phyloP scores from a whole-genome alignment of 768 basidiomycete species.

The Dioszegia hungarica region DNA sequence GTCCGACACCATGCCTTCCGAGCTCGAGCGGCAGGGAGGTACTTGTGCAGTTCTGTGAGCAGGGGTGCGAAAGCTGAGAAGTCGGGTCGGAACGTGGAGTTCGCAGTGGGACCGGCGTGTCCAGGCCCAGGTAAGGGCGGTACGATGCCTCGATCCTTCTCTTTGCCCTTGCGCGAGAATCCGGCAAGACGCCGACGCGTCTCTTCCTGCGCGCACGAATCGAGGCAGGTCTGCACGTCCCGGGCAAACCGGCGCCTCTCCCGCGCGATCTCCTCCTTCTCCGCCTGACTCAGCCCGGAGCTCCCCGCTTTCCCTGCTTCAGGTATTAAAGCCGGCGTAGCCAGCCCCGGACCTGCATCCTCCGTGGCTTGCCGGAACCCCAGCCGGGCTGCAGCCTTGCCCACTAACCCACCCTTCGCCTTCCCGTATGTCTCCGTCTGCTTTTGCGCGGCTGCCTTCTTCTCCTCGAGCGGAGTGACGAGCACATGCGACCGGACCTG shows the following conservation, averaged over 20 bases:
- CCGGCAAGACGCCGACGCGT: slow-evolving; percentile 15
- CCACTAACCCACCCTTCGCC: slow-evolving; percentile 24
- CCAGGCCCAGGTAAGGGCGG: no score
- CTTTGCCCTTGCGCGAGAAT: no score
- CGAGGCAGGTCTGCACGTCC: slow-evolving; percentile 34
- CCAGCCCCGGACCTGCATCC: slow-evolving; percentile 17
- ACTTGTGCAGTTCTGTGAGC: slow-evolving; percentile 32
- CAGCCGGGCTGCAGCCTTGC: slow-evolving; percentile 36
- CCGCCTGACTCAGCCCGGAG: slow-evolving; percentile 20
- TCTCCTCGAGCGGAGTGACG: slow-evolving; percentile 22
- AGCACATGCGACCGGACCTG: slow-evolving; percentile 39
- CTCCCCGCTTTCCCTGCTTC: slow-evolving; percentile 3
- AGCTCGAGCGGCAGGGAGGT: slow-evolving; percentile 36
- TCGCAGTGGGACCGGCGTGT: background rate
- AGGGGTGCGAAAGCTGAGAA: slow-evolving; percentile 40
- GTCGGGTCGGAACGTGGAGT: slow-evolving; percentile 19
- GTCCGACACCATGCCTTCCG: slow-evolving; percentile 38
- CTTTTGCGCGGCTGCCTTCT: no score
- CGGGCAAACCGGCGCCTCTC: slow-evolving; percentile 37
- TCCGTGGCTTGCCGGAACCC: slow-evolving; percentile 38
- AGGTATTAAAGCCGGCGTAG: slow-evolving; percentile 15
- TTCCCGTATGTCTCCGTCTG: slow-evolving; percentile 16
- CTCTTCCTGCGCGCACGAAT: slow-evolving; percentile 36
- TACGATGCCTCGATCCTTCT: no score
- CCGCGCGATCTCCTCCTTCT: slow-evolving; percentile 36